A percentile compares a stretch with the other conserved stretches of the same genome.
These are phyloP conservation scores for Trichoderma citrinoviride DNA, from an alignment of 2,329 filamentous ascomycete species.

Conservation along the genomic window DNA sequence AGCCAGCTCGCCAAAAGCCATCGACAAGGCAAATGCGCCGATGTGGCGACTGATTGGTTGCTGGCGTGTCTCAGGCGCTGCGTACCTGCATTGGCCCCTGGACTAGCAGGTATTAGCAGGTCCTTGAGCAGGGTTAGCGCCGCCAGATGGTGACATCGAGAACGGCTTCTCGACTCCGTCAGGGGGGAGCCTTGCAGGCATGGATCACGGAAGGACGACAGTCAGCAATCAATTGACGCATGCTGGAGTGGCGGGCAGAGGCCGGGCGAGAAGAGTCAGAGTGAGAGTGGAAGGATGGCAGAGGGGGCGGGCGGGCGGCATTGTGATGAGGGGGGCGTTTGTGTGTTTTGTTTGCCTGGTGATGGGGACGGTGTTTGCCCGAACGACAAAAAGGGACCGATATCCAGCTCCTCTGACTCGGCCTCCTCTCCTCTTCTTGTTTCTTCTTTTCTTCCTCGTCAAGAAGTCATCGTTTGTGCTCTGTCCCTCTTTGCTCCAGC, in stretches of 20 bases:
- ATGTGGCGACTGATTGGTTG: constrained; percentile 32
- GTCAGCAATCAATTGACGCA: constrained; percentile 5
- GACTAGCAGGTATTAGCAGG: constrained; percentile 7
- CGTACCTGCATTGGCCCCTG: constrained; percentile 30
- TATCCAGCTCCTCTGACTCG: constrained; percentile 15
- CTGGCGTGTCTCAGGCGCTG: constrained; percentile 34
- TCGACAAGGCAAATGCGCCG: neutral
- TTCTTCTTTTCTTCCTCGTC: constrained; percentile 18
- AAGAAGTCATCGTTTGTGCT: neutral
- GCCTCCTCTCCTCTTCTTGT: constrained; percentile 7
- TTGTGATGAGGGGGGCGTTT: neutral
- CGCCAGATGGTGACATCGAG: constrained; percentile 5
- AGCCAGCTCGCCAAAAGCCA: neutral
- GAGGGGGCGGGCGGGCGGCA: neutral
- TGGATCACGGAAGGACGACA: neutral
- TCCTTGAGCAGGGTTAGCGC: neutral
- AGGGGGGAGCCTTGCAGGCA: neutral
- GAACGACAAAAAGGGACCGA: constrained; percentile 20
- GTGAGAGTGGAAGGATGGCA: too few species aligned
- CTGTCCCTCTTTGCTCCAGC: constrained; percentile 22
- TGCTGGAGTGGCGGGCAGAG: neutral
- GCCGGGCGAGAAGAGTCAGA: too few species aligned
- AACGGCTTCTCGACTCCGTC: constrained; percentile 5
- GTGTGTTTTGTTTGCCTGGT: neutral
- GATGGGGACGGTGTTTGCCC: neutral